These are phyloP conservation scores for Tilletia indica DNA, from an alignment of 1,284 basidiomycete genomes.

Conservation along the genomic window DNA sequence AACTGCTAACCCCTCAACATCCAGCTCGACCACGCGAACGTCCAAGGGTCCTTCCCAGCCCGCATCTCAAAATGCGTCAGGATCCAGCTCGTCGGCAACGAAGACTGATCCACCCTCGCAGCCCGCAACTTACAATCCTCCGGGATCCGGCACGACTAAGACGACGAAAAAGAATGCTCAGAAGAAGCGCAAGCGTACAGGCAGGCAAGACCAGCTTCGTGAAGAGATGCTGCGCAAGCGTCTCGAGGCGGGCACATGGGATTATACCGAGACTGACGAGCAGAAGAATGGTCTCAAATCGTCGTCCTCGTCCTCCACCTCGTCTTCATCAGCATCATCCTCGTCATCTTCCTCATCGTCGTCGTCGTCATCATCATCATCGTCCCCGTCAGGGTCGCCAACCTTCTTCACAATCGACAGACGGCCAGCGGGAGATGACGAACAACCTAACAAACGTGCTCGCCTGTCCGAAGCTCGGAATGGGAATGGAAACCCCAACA, in stretches of 20 bases:
- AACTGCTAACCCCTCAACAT: not conserved
- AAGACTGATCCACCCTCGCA: not conserved
- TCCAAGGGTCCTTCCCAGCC: not conserved
- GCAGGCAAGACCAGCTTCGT: not conserved
- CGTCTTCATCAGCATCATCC: no score
- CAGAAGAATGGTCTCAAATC: not conserved
- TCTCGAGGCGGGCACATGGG: slow-evolving; percentile 5
- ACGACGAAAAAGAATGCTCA: slow-evolving; percentile 1
- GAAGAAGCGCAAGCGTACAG: slow-evolving; percentile 5
- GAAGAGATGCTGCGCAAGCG: slow-evolving; percentile 11
- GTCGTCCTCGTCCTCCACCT: no score
- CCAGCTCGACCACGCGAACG: not conserved
- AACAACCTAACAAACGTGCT: not conserved
- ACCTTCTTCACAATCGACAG: not conserved
- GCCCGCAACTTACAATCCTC: not conserved
- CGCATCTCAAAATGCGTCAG: no score
- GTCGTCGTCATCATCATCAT: not conserved
- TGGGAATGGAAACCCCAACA: no score
- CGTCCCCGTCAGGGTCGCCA: not conserved
- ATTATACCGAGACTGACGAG: not conserved
- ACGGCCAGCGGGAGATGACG: not conserved
- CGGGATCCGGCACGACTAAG: not conserved
- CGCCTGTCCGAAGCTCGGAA: not conserved
- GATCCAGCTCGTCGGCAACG: no score
- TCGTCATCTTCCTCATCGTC: not conserved